Conservation (phyloP, 306 rosid species). For the Delonix regia region DNA sequence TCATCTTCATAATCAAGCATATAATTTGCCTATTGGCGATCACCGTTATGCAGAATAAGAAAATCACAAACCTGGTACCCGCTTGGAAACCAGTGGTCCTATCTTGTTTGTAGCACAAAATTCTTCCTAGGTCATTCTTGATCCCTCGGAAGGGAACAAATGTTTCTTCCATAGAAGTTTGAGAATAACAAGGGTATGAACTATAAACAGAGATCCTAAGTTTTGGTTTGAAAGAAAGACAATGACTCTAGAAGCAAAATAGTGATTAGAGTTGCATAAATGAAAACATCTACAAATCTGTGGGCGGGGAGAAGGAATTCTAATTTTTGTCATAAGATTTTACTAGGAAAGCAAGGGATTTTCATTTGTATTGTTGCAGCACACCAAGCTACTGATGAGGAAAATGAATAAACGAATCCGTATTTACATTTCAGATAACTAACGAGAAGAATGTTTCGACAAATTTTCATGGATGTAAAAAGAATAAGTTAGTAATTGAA, state of each 20-base stretch:
- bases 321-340: constrained; percentile 41
- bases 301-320: constrained; percentile 50
- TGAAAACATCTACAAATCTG: constrained; percentile 33
- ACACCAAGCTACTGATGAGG: constrained; percentile 43
- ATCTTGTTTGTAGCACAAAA: constrained; percentile 88
- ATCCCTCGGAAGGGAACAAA: constrained; percentile 96
- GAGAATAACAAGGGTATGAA: constrained; percentile 37
- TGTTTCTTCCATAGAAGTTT: constrained; percentile 83
- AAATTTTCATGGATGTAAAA: constrained; percentile 42
- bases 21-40: not conserved
- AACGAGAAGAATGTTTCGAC: constrained; percentile 41
- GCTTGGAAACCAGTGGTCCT: constrained; percentile 83
- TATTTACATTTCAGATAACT: constrained; percentile 62
- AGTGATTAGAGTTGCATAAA: constrained; percentile 45
- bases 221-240: constrained; percentile 31
- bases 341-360: constrained; percentile 40
- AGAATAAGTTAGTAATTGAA: constrained; percentile 42
- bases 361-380: constrained; percentile 37
- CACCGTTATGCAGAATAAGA: not conserved
- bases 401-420: constrained; percentile 46
- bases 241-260: constrained; percentile 58
- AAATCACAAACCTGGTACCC: constrained; percentile 75
- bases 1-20: constrained; percentile 8
- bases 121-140: constrained; percentile 85
- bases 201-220: constrained; percentile 16